phyloP scores from a whole-genome alignment of 2,329 filamentous ascomycete genomes.

The Rutstroemia sp. region DNA sequence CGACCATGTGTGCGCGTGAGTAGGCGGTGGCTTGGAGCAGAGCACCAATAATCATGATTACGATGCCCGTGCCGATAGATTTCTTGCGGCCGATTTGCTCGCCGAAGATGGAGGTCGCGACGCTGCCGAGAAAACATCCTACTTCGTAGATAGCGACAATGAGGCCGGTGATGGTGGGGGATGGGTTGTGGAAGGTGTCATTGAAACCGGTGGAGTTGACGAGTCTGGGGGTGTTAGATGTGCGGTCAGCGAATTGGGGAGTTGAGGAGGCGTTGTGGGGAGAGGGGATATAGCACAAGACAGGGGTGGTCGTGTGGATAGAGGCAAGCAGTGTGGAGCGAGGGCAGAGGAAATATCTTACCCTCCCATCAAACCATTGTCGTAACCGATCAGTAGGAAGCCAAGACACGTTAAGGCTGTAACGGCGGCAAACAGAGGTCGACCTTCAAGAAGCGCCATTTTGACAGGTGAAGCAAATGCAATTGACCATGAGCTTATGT shows the following conservation, averaged over 20 bases:
- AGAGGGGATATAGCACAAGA: not conserved
- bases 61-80: slow-evolving; percentile 47
- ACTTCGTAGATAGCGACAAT: slow-evolving; percentile 44
- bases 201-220: slow-evolving; percentile 36
- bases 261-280: too few species aligned
- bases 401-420: slow-evolving; percentile 38
- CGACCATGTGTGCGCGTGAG: slow-evolving; percentile 14
- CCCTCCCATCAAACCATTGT: slow-evolving; percentile 39
- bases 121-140: slow-evolving; percentile 42
- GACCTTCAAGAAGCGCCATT: slow-evolving; percentile 9
- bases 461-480: not conserved
- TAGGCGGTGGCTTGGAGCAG: slow-evolving; percentile 33
- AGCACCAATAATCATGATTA: slow-evolving; percentile 51
- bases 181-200: slow-evolving; percentile 34
- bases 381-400: slow-evolving; percentile 42
- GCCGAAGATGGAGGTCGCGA: slow-evolving; percentile 41
- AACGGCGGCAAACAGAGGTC: slow-evolving; percentile 35
- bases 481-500: too few species aligned
- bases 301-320: not conserved
- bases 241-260: too few species aligned
- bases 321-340: too few species aligned
- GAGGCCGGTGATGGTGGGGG: slow-evolving; percentile 35
- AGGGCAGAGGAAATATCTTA: slow-evolving; percentile 11
- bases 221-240: slow-evolving; percentile 1
- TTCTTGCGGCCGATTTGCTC: slow-evolving; percentile 46